Evolutionary conservation across 768 basidiomycete genomes (phyloP).

Genomic region (Termitomyces heimii): DNA sequence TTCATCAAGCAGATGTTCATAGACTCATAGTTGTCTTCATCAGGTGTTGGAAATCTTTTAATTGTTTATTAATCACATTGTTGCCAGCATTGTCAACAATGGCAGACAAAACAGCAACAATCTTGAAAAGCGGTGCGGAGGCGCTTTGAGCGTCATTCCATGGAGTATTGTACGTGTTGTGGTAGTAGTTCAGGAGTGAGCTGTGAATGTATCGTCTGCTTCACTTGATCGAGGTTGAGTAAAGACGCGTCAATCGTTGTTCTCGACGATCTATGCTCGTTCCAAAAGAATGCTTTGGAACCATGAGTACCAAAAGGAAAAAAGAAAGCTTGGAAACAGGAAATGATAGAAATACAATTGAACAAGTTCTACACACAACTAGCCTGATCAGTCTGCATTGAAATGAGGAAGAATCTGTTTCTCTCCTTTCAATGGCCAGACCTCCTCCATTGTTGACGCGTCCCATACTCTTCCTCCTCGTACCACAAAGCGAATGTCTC

Average conservation of each 20-base stretch:
- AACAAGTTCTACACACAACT: not conserved
- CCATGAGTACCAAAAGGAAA: not conserved
- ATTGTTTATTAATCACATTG: no score
- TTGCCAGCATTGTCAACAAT: no score
- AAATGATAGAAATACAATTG: not conserved
- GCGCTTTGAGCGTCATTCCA: conserved; percentile 2
- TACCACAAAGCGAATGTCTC: conserved; percentile 49
- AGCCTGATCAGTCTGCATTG: conserved; percentile 35
- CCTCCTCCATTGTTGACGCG: conserved; percentile 58
- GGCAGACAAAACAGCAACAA: no score
- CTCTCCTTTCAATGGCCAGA: conserved; percentile 64
- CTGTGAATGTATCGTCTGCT: not conserved
- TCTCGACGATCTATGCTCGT: not conserved
- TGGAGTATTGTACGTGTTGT: not conserved
- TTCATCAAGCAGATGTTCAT: no score
- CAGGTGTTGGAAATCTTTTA: no score
- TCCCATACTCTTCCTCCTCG: conserved; percentile 70
- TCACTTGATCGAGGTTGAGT: not conserved
- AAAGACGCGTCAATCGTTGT: not conserved
- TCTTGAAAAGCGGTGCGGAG: not conserved
- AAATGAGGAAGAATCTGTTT: conserved; percentile 51
- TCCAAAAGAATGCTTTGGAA: not conserved
- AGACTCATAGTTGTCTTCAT: no score
- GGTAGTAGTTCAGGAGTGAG: not conserved
- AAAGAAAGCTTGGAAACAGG: not conserved